Evolutionary conservation across 2,329 filamentous ascomycete species (phyloP).

Genomic region (Pseudocercospora eumusae): DNA sequence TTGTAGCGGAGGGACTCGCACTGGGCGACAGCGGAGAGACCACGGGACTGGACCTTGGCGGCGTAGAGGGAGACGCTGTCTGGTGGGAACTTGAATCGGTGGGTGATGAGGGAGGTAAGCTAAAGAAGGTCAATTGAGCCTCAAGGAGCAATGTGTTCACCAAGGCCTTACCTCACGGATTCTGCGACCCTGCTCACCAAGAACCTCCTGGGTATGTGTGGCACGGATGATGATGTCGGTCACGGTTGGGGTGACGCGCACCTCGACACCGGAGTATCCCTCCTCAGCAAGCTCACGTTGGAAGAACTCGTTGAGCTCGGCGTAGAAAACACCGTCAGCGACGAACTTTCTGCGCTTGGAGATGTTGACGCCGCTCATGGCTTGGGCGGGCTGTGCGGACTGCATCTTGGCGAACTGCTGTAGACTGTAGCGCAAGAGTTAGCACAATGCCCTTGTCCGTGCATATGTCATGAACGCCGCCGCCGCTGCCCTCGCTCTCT

Average conservation of each 20-base stretch:
- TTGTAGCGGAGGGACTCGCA: constrained; percentile 99
- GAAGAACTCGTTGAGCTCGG: constrained; percentile 99
- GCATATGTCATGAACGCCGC: not conserved
- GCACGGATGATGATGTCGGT: constrained; percentile 99
- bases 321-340: constrained; percentile 98
- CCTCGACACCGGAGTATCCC: constrained; percentile 99
- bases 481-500: not conserved
- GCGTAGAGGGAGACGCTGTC: constrained; percentile 99
- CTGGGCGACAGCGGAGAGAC: constrained; percentile 98
- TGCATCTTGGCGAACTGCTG: constrained; percentile 28
- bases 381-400: constrained; percentile 30
- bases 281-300: constrained; percentile 99
- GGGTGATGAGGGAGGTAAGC: constrained; percentile 99
- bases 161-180: constrained; percentile 70
- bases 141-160: not conserved
- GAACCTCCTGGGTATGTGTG: constrained; percentile 99
- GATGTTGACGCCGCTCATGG: constrained; percentile 52
- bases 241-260: constrained; percentile 98
- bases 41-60: constrained; percentile 99
- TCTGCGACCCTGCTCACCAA: constrained; percentile 99
- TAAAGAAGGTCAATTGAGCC: constrained; percentile 14
- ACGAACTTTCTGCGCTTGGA: constrained; percentile 80
- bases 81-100: constrained; percentile 99
- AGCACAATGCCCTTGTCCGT: not conserved
- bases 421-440: constrained; percentile 12